Base-by-base conservation (phyloP, 2,329 filamentous ascomycete genomes). In the Clonostachys rhizophaga region DNA sequence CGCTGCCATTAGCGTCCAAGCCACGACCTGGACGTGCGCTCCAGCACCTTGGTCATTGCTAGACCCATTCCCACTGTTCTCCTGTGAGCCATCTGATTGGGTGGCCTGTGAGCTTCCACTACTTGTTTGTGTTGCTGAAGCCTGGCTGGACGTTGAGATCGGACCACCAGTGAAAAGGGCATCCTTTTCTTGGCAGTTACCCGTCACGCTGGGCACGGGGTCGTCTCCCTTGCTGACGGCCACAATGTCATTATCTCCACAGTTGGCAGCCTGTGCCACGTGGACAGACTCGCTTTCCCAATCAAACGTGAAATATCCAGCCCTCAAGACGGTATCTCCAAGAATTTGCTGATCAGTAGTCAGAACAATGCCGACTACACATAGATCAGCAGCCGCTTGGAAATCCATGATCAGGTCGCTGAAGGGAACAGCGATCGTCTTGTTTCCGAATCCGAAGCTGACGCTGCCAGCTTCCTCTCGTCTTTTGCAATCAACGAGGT, bases 381-480 rank as follows among this genome's bases (percentile, higher is more conserved):
- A 76, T 30, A 30, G 24, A 39, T 55, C 62, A 12, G 55, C 54
- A 13, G 57, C 55, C 42, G 63, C 54, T 12, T 66, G 56, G 24
- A 68, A 50, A 50, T 75, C 63, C 47, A 79, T 65, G 54, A 80
- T 70, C 43, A 80, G 75, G 52, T 81, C 75, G 49, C 59, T 62
- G 14, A 74, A 62, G 5, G 71, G 60, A 13, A 77, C 72, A 9
- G 55, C 60, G 30, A 79, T 61, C 6, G 58, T 59, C 51, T 66
- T 70, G 45, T 54, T 47, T 18, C 64, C 64, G 37, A 81, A 78
- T 36, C 63, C 65, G 49, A 81, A 81, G 53, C 75, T 67, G 45
- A 80, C 62, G 11, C 65, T 70, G 12, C 70, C 73, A 3, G 54
- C 50, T 5, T 58, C 39, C 5, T 64, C 45, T 9, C 66, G 65